Evolutionary conservation across 495 filamentous ascomycete genomes (phyloP).

Genomic region (Xylaria longipes): DNA sequence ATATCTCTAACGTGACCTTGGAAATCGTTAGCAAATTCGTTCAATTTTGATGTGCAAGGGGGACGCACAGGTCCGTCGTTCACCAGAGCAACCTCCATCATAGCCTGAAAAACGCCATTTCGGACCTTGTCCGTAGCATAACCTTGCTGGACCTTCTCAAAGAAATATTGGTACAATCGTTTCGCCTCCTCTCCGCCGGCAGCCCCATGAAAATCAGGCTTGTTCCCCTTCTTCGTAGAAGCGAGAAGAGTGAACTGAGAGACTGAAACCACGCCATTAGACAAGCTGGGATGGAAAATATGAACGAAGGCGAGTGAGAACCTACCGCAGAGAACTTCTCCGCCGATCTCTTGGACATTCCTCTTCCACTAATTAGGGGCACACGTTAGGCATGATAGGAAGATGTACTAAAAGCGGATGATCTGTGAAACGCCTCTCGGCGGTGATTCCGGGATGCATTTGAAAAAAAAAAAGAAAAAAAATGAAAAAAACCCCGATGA

Average conservation of each 20-base stretch:
- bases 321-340: slow-evolving; percentile 90
- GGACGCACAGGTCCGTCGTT: slow-evolving; percentile 92
- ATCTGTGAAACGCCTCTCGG: background rate
- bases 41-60: slow-evolving; percentile 30
- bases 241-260: slow-evolving; percentile 97
- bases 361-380: slow-evolving; percentile 74
- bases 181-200: slow-evolving; percentile 77
- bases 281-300: slow-evolving; percentile 7
- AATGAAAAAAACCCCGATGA: slow-evolving; percentile 17
- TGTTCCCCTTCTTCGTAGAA: slow-evolving; percentile 89
- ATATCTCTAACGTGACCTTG: slow-evolving; percentile 44
- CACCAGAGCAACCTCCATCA: slow-evolving; percentile 96
- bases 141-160: slow-evolving; percentile 71
- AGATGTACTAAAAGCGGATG: background rate
- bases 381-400: slow-evolving; percentile 28
- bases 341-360: slow-evolving; percentile 83
- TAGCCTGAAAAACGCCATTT: slow-evolving; percentile 95
- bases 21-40: slow-evolving; percentile 27
- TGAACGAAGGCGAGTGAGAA: slow-evolving; percentile 13
- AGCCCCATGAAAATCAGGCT: slow-evolving; percentile 94
- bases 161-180: slow-evolving; percentile 81
- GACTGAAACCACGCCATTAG: slow-evolving; percentile 58
- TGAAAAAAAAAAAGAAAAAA: slow-evolving; percentile 9
- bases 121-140: slow-evolving; percentile 83
- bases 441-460: background rate